These are phyloP conservation scores for Ceratocystis colombiana DNA, from an alignment of 2,329 filamentous ascomycete genomes.

Conservation along the genomic window DNA sequence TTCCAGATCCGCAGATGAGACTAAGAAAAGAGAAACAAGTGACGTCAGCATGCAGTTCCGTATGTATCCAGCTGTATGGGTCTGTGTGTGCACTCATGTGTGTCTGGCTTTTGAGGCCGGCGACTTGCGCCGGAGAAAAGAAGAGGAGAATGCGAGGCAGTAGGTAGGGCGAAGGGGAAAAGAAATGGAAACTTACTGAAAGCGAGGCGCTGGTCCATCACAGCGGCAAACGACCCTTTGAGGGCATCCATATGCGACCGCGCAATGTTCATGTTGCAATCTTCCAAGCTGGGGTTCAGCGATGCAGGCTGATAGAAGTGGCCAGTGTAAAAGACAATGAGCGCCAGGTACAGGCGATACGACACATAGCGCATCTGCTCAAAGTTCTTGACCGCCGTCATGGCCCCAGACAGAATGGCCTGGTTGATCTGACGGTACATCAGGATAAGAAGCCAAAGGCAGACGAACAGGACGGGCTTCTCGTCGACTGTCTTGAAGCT, in stretches of 20 bases:
- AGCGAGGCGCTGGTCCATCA: constrained; percentile 12
- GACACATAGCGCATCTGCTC: constrained; percentile 14
- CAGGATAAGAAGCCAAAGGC: constrained; percentile 42
- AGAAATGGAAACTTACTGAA: constrained; percentile 15
- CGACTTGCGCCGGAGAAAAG: neutral
- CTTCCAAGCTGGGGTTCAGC: constrained; percentile 25
- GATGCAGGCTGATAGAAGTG: constrained; percentile 27
- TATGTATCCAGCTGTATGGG: neutral
- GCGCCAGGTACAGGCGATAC: constrained; percentile 26
- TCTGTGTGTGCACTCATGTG: neutral
- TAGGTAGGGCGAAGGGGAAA: neutral
- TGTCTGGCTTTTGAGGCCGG: constrained; percentile 13
- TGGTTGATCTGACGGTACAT: constrained; percentile 38
- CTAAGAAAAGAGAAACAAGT: neutral
- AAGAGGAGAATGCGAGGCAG: neutral
- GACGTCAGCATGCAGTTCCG: constrained; percentile 16
- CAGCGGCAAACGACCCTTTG: neutral
- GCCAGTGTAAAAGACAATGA: constrained; percentile 28
- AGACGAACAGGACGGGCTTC: constrained; percentile 40
- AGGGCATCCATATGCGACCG: constrained; percentile 14
- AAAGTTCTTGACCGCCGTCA: constrained; percentile 29
- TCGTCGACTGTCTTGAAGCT: constrained; percentile 34
- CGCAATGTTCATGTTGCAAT: constrained; percentile 12
- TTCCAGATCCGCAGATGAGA: constrained; percentile 21
- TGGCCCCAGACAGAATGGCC: constrained; percentile 25